Evolutionary conservation across 257 asterid genomes (phyloP).

Genomic region (Apocynum venetum): DNA sequence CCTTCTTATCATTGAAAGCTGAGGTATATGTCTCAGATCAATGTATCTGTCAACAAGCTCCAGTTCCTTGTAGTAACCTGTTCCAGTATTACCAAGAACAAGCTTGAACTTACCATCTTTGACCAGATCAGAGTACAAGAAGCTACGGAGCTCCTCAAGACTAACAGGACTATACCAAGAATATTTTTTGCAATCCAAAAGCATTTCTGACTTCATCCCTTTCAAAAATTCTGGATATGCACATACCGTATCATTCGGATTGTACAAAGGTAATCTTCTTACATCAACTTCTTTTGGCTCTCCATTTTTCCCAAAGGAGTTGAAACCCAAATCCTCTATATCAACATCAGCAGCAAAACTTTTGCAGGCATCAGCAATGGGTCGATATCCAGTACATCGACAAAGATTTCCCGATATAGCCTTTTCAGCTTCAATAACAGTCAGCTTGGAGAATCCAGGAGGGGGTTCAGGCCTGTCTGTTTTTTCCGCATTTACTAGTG

Average conservation of each 20-base stretch:
- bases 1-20: constrained; percentile 41
- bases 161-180: constrained; percentile 60
- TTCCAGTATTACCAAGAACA: constrained; percentile 64
- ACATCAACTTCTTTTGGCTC: constrained; percentile 29
- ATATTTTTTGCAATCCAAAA: constrained; percentile 30
- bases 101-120: constrained; percentile 37
- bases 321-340: constrained; percentile 68
- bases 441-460: constrained; percentile 57
- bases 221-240: constrained; percentile 35
- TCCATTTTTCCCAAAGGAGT: constrained; percentile 51
- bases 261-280: constrained; percentile 37
- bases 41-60: constrained; percentile 39
- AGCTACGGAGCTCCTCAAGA: constrained; percentile 44
- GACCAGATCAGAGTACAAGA: constrained; percentile 31
- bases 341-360: constrained; percentile 58
- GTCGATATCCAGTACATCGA: constrained; percentile 72
- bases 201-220: constrained; percentile 18
- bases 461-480: constrained; percentile 31
- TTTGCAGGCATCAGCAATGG: constrained; percentile 77
- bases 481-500: constrained; percentile 48
- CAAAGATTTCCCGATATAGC: constrained; percentile 62
- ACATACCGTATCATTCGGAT: constrained; percentile 26
- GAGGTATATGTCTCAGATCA: constrained; percentile 51
- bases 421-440: constrained; percentile 61
- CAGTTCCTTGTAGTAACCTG: constrained; percentile 53